These are phyloP conservation scores for Fusarium longipes DNA, from an alignment of 2,329 filamentous ascomycete genomes.

Conservation along the genomic window DNA sequence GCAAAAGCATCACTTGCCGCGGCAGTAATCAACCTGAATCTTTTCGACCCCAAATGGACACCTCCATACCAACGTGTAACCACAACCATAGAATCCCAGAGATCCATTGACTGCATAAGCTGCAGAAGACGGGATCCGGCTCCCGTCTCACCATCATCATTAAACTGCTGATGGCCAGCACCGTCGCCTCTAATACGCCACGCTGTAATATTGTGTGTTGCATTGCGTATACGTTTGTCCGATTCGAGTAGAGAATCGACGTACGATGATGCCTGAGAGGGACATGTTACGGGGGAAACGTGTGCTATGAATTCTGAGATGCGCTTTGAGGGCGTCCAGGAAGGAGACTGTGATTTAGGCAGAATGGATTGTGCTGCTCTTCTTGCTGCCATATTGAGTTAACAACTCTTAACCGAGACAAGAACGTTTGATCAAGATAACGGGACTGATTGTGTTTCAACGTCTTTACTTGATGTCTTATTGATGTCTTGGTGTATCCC, in stretches of 20 bases:
- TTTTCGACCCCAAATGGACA: constrained; percentile 84
- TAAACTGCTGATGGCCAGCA: constrained; percentile 82
- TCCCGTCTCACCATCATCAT: constrained; percentile 95
- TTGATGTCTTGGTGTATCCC: neutral
- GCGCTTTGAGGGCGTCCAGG: constrained; percentile 79
- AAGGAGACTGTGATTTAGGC: constrained; percentile 30
- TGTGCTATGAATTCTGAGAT: constrained; percentile 87
- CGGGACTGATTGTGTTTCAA: neutral
- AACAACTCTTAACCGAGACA: neutral
- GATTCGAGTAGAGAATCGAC: constrained; percentile 80
- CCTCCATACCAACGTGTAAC: constrained; percentile 97
- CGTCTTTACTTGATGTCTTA: constrained; percentile 1
- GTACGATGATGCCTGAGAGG: constrained; percentile 75
- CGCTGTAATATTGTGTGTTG: constrained; percentile 37
- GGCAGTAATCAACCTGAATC: constrained; percentile 90
- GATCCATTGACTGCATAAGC: constrained; percentile 92
- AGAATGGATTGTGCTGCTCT: constrained; percentile 26
- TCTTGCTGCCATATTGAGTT: constrained; percentile 22
- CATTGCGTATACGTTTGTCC: constrained; percentile 71
- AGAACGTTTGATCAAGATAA: neutral
- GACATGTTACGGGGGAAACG: constrained; percentile 74
- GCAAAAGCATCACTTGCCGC: constrained; percentile 87
- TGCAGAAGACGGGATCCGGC: constrained; percentile 87
- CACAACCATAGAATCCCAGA: constrained; percentile 92
- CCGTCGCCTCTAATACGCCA: constrained; percentile 70